Evolutionary conservation across 345 rosid species (phyloP), one percentile per base, ranked within the genome.

Genomic region (Pseudoturritis turrita): DNA sequence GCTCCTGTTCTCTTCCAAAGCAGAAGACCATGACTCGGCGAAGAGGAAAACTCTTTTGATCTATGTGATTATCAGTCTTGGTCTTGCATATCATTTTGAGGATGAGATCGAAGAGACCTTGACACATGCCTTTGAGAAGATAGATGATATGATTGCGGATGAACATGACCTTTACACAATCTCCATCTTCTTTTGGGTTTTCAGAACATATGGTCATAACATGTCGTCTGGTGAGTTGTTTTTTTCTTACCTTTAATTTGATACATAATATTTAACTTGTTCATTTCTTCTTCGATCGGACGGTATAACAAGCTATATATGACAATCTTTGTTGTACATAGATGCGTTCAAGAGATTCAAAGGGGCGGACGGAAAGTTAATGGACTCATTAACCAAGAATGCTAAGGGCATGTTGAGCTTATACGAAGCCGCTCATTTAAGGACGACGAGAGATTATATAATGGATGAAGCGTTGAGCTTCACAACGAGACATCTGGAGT

Each of bases 401-500:
- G 40, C 28, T 7, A 72, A 77, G 49, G 87, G 81, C 0, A 62
- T 81, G 11, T 17, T 81, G 40, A 72, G 80, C 56, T 55, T 83
- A 28, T 74, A 81, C 15, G 83, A 83, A 77, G 87, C 83, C 12
- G 44, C 84, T 8, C 11, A 70, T 10, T 58, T 78, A 7, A 44
- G 69, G 10, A 54, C 62, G 3, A 73, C 62, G 17, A 80, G 41
- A 22, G 86, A 83, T 9, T 31, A 44, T 6, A 60, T 81, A 10
- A 1, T 83, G 39, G 82, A 83, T 10, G 81, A 83, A 61, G 80
- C 82, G 1, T 17, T 68, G n/a, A 36, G 28, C 10, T 75, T 75
- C 39, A 28, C 81, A 11, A 11, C 2, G 13, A 26, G 21, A 0
- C 19, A 60, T 37, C 14, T 71, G 40, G 18, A 50, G 44, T 59